Evolutionary conservation across 1,284 basidiomycete species (phyloP), one percentile per base, ranked within the genome.

Genomic region (Leccinum fuscescens): DNA sequence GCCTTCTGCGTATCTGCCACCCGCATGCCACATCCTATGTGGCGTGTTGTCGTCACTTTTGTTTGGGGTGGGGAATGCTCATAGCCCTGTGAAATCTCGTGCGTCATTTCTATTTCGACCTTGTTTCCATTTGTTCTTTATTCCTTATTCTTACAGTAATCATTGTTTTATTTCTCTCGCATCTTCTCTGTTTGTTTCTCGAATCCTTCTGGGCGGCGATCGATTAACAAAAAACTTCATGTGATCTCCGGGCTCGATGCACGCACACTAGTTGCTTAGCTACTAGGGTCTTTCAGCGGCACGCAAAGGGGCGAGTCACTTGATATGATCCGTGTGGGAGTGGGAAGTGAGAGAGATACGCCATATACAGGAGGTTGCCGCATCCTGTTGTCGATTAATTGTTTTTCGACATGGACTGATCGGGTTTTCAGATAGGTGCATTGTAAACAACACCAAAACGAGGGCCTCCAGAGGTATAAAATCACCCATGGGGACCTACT

Each of bases 391-490:
- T 42, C 39, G 39, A 17, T 42, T 3, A 17, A 5, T 42, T 42
- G 1, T 42, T 17, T 17, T 42, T 42, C 37, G 6, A 4, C 37
- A 42, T 17, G 39, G 15, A n/a, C 37, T n/a, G 39, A 42, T 42
- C 1, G 7, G 44, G 49, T 35, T 9, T 15, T 48, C 9, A 1
- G 35, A 11, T 8, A 42, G 37, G 37, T 42, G 3, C 4, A 1
- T 27, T 11, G 37, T 22, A 62, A 67, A 62, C n/a, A 65, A 50
- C 17, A 42, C 29, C 51, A 67, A 65, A 65, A 42, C 5, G 33
- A 29, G 42, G n/a, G 27, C 50, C 29, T 39, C 11, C 15, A 49
- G 31, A 48, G n/a, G 54, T 58, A 65, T 67, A 62, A 56, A 63
- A 29, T 33, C 31, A 27, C 14, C 5, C 12, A 27, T 5, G 6